Conservation (phyloP, 1,284 basidiomycete genomes). For the Afroboletus lepidellus region DNA sequence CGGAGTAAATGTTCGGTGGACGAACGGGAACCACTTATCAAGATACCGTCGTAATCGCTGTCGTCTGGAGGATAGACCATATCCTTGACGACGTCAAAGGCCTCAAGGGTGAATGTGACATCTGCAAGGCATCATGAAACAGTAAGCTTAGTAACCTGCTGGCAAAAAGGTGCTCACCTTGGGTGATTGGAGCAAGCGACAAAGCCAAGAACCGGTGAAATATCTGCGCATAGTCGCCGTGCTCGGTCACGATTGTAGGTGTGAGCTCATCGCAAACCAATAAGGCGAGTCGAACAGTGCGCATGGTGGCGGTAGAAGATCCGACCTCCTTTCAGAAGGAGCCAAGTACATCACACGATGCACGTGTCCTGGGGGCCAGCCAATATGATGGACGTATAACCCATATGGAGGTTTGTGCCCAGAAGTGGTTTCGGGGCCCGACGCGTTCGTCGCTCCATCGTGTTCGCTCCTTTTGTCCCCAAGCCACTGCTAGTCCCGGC, state of each 20-base stretch:
- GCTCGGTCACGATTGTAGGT: not conserved
- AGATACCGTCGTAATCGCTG: conserved; percentile 53
- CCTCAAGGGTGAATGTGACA: conserved; percentile 41
- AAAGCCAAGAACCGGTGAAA: not conserved
- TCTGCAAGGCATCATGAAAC: not conserved
- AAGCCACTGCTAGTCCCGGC: too few species aligned
- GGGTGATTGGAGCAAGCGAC: conserved; percentile 7
- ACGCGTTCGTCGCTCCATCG: not conserved
- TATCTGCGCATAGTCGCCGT: not conserved
- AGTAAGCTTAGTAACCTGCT: not conserved
- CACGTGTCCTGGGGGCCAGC: too few species aligned
- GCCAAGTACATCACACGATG: too few species aligned
- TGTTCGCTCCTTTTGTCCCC: not conserved
- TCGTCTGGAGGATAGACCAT: conserved; percentile 54
- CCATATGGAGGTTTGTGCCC: too few species aligned
- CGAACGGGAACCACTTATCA: conserved; percentile 70
- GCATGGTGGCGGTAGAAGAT: not conserved
- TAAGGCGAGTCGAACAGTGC: conserved; percentile 1
- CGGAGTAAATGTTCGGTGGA: not conserved
- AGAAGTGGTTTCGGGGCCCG: not conserved
- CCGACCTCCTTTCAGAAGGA: too few species aligned
- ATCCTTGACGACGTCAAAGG: conserved; percentile 53
- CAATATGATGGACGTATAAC: too few species aligned
- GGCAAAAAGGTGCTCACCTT: not conserved
- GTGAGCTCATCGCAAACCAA: conserved; percentile 3